phyloP scores from a whole-genome alignment of 176 grass and related monocot species.

The Zea luxurians region DNA sequence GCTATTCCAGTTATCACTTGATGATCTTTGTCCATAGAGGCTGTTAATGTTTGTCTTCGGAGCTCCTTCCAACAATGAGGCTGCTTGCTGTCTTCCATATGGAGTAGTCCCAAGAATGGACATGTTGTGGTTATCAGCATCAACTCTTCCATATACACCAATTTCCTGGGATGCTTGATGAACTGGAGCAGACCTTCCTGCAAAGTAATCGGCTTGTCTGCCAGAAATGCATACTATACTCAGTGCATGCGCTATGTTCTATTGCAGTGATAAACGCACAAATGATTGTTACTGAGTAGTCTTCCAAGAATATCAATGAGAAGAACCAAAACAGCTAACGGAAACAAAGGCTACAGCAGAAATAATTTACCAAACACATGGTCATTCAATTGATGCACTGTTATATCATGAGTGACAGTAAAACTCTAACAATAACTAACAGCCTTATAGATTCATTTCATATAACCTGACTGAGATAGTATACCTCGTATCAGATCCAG shows the following conservation, averaged over 20 bases:
- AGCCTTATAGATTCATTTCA: conserved; percentile 12
- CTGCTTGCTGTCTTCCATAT: conserved; percentile 69
- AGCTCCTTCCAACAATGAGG: conserved; percentile 78
- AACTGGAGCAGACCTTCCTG: conserved; percentile 65
- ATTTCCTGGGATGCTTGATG: conserved; percentile 73
- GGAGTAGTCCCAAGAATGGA: conserved; percentile 73
- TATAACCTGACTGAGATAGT: conserved; percentile 22
- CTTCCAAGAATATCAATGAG: conserved; percentile 29
- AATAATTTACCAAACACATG: conserved; percentile 32
- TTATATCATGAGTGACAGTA: conserved; percentile 1
- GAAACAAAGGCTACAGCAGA: conserved; percentile 16
- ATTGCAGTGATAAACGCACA: conserved; percentile 46
- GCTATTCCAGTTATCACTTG: no score
- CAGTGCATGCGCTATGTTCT: conserved; percentile 59
- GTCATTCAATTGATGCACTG: conserved; percentile 22
- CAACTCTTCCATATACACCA: conserved; percentile 67
- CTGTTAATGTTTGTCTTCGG: conserved; percentile 77
- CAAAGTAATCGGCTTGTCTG: conserved; percentile 99
- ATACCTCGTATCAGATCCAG: conserved; percentile 87
- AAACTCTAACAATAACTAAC: conserved; percentile 22
- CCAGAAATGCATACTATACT: conserved; percentile 95
- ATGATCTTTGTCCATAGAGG: conserved; percentile 69
- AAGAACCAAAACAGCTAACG: conserved; percentile 25
- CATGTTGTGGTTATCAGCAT: conserved; percentile 66
- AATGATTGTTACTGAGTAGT: conserved; percentile 37